A percentile compares a stretch with the other conserved stretches of the same genome.
Evolutionary conservation across 352 stramenopile species (phyloP).

Genomic region (Globisporangium paroecandrum): DNA sequence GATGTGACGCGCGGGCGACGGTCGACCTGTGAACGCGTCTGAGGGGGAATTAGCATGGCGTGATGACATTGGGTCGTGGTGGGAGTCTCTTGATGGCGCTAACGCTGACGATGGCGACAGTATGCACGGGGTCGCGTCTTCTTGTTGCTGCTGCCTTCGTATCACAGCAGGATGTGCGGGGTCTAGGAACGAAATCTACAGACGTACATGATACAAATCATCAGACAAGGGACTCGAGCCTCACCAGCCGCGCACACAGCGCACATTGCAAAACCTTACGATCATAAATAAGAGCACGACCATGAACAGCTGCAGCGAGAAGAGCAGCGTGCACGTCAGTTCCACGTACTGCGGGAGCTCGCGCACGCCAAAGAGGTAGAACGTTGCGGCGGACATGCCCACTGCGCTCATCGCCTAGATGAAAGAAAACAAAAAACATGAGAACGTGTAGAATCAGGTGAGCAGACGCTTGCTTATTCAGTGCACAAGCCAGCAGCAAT

Average conservation of each 20-base stretch:
- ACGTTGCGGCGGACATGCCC: slow-evolving; percentile 35
- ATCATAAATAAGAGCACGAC: slow-evolving; percentile 19
- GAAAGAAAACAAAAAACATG: background rate
- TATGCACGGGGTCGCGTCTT: slow-evolving; percentile 5
- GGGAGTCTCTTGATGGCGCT: background rate
- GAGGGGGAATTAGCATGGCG: background rate
- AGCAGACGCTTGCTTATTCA: background rate
- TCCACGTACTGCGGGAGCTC: slow-evolving; percentile 42
- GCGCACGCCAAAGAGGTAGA: slow-evolving; percentile 41
- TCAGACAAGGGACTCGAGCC: slow-evolving; percentile 27
- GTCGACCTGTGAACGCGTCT: slow-evolving; percentile 3
- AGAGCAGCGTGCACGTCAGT: slow-evolving; percentile 35
- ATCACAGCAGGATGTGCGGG: slow-evolving; percentile 32
- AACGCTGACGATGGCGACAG: background rate
- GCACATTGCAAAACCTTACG: slow-evolving; percentile 1
- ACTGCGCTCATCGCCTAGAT: slow-evolving; percentile 36
- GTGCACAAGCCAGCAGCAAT: background rate
- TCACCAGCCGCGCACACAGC: background rate
- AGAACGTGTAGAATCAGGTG: background rate
- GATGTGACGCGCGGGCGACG: slow-evolving; percentile 16
- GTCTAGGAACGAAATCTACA: slow-evolving; percentile 54
- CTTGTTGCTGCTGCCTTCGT: slow-evolving; percentile 5
- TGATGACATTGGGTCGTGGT: background rate
- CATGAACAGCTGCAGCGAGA: slow-evolving; percentile 39
- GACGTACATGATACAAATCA: background rate